Base-by-base conservation (phyloP, 1,139 yeast species). In the Kodamaea plutei region DNA sequence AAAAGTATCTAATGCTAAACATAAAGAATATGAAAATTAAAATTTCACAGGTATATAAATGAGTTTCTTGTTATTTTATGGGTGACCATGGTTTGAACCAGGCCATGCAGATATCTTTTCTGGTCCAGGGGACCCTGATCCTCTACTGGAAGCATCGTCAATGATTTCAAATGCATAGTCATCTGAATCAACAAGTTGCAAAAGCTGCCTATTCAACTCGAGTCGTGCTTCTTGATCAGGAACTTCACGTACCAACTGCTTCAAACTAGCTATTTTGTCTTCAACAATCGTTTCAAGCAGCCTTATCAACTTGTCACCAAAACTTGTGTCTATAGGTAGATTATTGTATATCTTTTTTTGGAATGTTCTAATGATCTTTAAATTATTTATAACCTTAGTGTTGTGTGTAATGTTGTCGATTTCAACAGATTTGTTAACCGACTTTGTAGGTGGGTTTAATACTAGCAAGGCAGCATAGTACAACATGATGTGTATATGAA, bases 401-500 rank as follows among this genome's bases (percentile, higher is more conserved):
- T 48, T 53, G 26, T 51, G 46, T 1, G 44, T 44, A 15, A 41
- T 42, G 5, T 50, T 38, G 27, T 46, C 40, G 30, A 35, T 32
- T 20, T 43, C 36, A 5, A 44, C 33, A 3, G 48, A 40, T 31
- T 36, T 48, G 36, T 44, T 43, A 30, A 43, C 52, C 4, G 56
- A 52, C 23, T 52, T 52, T 9, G 48, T 26, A 0, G 74, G 75
- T 3, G 79, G 76, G 39, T 72, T 71, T 18, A 79, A 56, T 7
- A 79, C 53, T 20, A 79, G 50, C 33, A 79, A 54, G 0, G 82
- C 80, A 1, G 87, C 83, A 46, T 79, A 79, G 46, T 79, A 79
- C 12, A 79, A 56, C 85, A 80, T 79, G 30, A 80, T 69, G 45
- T 79, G 84, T 23, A 80, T 76, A 49, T 80, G 87, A 9, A 79